Evolutionary conservation across 495 filamentous ascomycete species (phyloP).

Genomic region (Sordaria brevicollis): DNA sequence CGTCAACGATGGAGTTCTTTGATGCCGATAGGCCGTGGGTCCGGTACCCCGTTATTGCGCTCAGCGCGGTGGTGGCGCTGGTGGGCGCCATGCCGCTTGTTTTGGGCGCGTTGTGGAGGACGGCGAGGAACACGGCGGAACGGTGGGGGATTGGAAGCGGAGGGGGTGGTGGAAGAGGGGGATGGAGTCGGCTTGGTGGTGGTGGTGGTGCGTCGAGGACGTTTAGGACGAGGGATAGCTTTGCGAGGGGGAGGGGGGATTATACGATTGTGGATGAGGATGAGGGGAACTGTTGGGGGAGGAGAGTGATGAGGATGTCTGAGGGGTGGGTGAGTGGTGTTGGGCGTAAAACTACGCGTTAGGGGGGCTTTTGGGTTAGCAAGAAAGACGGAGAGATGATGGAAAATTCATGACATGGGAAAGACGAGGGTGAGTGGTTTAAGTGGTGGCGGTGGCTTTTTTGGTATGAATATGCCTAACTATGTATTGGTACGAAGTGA

Average conservation of each 20-base stretch:
- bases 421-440: too few species aligned
- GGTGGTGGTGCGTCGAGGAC: slow-evolving; percentile 37
- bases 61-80: slow-evolving; percentile 55
- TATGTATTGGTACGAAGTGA: too few species aligned
- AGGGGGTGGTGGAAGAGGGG: slow-evolving; percentile 21
- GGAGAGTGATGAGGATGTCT: slow-evolving; percentile 85
- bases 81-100: slow-evolving; percentile 74
- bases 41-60: slow-evolving; percentile 58
- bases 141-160: slow-evolving; percentile 25
- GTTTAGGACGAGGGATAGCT: slow-evolving; percentile 76
- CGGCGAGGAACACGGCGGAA: slow-evolving; percentile 35
- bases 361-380: too few species aligned
- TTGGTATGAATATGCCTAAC: too few species aligned
- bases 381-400: too few species aligned
- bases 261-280: slow-evolving; percentile 84
- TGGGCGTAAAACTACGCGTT: too few species aligned
- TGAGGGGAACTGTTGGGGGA: slow-evolving; percentile 88
- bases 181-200: slow-evolving; percentile 37
- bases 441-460: too few species aligned
- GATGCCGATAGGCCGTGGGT: slow-evolving; percentile 60
- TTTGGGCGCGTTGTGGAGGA: slow-evolving; percentile 54
- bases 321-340: too few species aligned
- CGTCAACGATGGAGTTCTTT: slow-evolving; percentile 25
- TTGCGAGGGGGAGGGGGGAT: slow-evolving; percentile 72
- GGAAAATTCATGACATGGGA: too few species aligned